Evolutionary conservation across 129 eudicot genomes (phyloP), one percentile per base, ranked within the genome.

Genomic region (Chrysanthemum seticuspe): DNA sequence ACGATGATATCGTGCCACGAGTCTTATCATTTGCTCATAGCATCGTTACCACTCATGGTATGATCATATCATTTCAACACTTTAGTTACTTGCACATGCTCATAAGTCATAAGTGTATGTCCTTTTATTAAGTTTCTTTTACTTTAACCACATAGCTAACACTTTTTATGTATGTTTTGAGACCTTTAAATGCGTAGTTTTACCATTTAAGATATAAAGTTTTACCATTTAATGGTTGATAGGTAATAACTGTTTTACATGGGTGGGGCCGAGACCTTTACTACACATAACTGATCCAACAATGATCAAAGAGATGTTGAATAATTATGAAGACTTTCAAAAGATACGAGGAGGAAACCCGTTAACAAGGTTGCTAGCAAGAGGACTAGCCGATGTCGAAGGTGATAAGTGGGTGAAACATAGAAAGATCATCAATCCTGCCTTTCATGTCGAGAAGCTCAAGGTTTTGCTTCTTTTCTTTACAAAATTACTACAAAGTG

Each of bases 21-120:
- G 91, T 88, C 18, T 78, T 81, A 70, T 86, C 96, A 5, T 89
- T 86, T 63, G 80, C 82, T n/a, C 73, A 77, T 70, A 50, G n/a
- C 27, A 13, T 57, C n/a, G 83, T 89, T 31, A 74, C 81, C 13
- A 77, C 79, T 80, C 75, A 83, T 13, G 89, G 91, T 88, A 81
- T 44, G 74, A 36, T 65, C 25, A 49, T 36, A 36, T 14, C 6
- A 4, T 12, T 71, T 40, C 47, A 10, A 25, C 13, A n/a, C 10
- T 61, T 15, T 1, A 57, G 47, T 15, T 1, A 57, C 23, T 40
- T 9, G 9, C 10, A 49, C 15, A 25, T 14, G 21, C 21, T 44
- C 21, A 50, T 16, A 51, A 27, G 4, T 45, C 2, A 53, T 52
- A 3, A 21, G 45, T 54, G 11, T 58, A 9, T 8, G 13, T 55